Evolutionary conservation across 352 stramenopile species (phyloP).

Genomic region (Globisporangium nunn): DNA sequence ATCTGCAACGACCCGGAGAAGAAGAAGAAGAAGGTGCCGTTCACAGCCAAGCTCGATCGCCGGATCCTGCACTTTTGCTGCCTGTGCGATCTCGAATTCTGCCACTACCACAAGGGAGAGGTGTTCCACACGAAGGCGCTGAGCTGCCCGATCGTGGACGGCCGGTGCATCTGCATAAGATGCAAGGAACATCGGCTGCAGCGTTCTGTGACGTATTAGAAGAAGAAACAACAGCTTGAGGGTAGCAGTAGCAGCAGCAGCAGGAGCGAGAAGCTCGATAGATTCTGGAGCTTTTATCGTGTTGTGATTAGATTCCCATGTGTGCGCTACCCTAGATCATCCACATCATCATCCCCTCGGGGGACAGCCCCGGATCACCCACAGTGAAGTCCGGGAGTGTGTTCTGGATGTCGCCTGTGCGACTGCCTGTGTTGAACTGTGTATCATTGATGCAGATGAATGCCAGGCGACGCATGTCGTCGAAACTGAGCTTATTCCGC

Average conservation of each 20-base stretch:
- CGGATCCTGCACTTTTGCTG: slow-evolving; percentile 80
- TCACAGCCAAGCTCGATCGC: slow-evolving; percentile 55
- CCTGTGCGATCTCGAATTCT: slow-evolving; percentile 75
- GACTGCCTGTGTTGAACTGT: slow-evolving; percentile 43
- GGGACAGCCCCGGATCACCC: slow-evolving; percentile 54
- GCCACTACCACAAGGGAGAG: slow-evolving; percentile 76
- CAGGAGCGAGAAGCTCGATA: background rate
- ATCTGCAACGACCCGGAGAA: slow-evolving; percentile 55
- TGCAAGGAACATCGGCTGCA: slow-evolving; percentile 64
- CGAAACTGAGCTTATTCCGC: slow-evolving; percentile 66
- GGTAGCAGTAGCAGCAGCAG: too few species aligned
- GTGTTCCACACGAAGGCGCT: slow-evolving; percentile 74
- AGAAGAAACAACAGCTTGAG: background rate
- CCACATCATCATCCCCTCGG: slow-evolving; percentile 85
- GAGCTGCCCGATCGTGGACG: slow-evolving; percentile 72
- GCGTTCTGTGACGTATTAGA: slow-evolving; percentile 40
- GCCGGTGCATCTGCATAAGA: slow-evolving; percentile 59
- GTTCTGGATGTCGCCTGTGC: slow-evolving; percentile 45
- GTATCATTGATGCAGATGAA: slow-evolving; percentile 83
- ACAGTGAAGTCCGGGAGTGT: slow-evolving; percentile 64
- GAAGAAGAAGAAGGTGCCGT: slow-evolving; percentile 69
- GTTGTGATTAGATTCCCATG: too few species aligned
- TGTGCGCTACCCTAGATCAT: slow-evolving; percentile 47
- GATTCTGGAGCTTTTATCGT: background rate
- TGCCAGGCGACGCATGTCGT: slow-evolving; percentile 64